Percentiles rank a stretch among this genome's conserved stretches.
phyloP scores from a whole-genome alignment of 2,329 filamentous ascomycete genomes.

The Coniochaeta sp. region DNA sequence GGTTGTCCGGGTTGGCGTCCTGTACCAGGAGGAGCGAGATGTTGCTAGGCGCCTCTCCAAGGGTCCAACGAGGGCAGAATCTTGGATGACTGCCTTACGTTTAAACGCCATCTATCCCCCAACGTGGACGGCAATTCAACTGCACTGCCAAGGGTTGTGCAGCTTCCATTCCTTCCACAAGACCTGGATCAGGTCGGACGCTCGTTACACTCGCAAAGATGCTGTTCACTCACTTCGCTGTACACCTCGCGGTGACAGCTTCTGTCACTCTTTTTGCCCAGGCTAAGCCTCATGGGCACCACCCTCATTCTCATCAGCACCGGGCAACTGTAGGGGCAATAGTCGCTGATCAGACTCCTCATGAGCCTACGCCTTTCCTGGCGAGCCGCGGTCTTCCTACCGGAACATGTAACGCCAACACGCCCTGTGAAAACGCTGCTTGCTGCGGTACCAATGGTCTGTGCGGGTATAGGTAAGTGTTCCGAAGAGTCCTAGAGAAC shows the following conservation, averaged over 20 bases:
- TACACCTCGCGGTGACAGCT: not conserved
- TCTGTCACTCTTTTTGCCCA: not conserved
- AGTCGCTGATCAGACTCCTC: not conserved
- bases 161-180: not conserved
- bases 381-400: not conserved
- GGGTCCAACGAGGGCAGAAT: not conserved
- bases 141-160: not conserved
- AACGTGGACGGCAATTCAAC: not conserved
- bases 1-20: not conserved
- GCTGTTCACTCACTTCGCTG: not conserved
- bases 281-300: not conserved
- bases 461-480: conserved; percentile 7
- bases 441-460: conserved; percentile 11
- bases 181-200: not conserved
- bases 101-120: not conserved
- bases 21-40: not conserved
- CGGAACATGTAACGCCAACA: conserved; percentile 10
- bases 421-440: conserved; percentile 14
- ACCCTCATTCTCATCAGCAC: not conserved
- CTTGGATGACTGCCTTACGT: not conserved
- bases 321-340: not conserved
- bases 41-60: not conserved
- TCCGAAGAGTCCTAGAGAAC: too few species aligned
- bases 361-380: not conserved
- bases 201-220: not conserved